phyloP scores from a whole-genome alignment of 2,329 filamentous ascomycete genomes.

The Chrysoporthe deuterocubensis region DNA sequence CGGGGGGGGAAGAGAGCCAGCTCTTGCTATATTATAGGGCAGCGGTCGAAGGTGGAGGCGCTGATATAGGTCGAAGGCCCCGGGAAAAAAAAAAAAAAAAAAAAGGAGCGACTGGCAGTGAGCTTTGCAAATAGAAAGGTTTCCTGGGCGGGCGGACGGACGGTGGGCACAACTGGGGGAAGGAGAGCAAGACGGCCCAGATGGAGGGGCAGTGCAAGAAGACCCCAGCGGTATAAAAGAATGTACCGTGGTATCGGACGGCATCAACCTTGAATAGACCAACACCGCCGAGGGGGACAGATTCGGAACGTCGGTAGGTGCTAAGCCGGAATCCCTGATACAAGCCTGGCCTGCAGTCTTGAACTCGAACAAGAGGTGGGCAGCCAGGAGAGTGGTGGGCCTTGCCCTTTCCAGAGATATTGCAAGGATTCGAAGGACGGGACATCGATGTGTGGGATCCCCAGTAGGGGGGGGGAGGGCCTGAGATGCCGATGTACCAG shows the following conservation, averaged over 20 bases:
- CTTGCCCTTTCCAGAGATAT: conserved; percentile 41
- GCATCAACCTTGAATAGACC: conserved; percentile 44
- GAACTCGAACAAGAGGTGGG: conserved; percentile 36
- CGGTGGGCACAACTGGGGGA: conserved; percentile 44
- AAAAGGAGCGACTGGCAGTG: conserved; percentile 57
- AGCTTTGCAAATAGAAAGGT: conserved; percentile 37
- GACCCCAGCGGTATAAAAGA: conserved; percentile 57
- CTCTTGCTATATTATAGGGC: conserved; percentile 56
- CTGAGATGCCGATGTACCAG: conserved; percentile 39
- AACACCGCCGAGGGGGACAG: conserved; percentile 47
- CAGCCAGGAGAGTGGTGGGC: conserved; percentile 45
- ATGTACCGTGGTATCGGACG: conserved; percentile 46
- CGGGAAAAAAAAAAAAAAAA: conserved; percentile 18
- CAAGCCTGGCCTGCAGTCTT: conserved; percentile 43
- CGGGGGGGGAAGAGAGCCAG: conserved; percentile 57
- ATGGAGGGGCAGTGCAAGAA: conserved; percentile 55
- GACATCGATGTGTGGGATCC: conserved; percentile 45
- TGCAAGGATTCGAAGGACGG: conserved; percentile 44
- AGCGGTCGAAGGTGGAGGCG: conserved; percentile 48
- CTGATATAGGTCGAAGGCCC: conserved; percentile 38
- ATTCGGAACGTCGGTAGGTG: conserved; percentile 56
- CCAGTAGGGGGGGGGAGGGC: conserved; percentile 35
- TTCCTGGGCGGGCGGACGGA: conserved; percentile 33
- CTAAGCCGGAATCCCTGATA: conserved; percentile 55
- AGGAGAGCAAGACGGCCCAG: conserved; percentile 44